A percentile compares a stretch with the other conserved stretches of the same genome.
phyloP scores from a whole-genome alignment of 2,329 filamentous ascomycete genomes.

The Penicillium thymicola region DNA sequence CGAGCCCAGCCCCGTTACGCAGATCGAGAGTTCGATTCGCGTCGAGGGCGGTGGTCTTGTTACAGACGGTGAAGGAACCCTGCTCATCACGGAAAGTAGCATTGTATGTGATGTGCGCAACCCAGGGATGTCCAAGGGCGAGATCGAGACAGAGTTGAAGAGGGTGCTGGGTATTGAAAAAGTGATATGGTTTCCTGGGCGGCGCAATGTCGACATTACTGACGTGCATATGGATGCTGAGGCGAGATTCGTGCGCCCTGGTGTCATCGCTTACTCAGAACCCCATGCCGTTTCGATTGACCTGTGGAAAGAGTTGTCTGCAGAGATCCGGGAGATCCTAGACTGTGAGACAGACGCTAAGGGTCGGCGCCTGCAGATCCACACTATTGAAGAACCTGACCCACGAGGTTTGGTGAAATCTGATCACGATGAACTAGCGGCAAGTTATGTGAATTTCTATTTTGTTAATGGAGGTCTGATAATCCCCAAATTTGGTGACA shows the following conservation, averaged over 20 bases:
- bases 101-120: conserved; percentile 29
- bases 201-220: conserved; percentile 26
- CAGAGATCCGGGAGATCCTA: conserved; percentile 21
- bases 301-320: conserved; percentile 18
- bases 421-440: conserved; percentile 18
- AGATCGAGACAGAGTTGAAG: conserved; percentile 25
- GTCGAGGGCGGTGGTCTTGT: conserved; percentile 29
- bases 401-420: conserved; percentile 6
- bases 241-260: conserved; percentile 26
- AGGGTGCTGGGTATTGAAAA: conserved; percentile 26
- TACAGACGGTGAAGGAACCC: conserved; percentile 31
- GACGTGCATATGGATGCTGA: conserved; percentile 30
- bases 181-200: conserved; percentile 30
- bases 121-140: conserved; percentile 17
- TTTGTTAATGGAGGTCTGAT: conserved; percentile 30
- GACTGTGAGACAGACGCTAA: conserved; percentile 19
- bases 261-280: conserved; percentile 23
- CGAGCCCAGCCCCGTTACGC: conserved; percentile 10
- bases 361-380: conserved; percentile 22
- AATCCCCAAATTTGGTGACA: conserved; percentile 28
- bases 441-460: conserved; percentile 31
- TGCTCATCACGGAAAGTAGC: conserved; percentile 29
- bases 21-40: conserved; percentile 17
- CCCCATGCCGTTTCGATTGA: conserved; percentile 12
- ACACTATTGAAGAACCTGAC: conserved; percentile 25